Evolutionary conservation across 108 stramenopile genomes (phyloP).

Genomic region (Cylindrotheca closterium): DNA sequence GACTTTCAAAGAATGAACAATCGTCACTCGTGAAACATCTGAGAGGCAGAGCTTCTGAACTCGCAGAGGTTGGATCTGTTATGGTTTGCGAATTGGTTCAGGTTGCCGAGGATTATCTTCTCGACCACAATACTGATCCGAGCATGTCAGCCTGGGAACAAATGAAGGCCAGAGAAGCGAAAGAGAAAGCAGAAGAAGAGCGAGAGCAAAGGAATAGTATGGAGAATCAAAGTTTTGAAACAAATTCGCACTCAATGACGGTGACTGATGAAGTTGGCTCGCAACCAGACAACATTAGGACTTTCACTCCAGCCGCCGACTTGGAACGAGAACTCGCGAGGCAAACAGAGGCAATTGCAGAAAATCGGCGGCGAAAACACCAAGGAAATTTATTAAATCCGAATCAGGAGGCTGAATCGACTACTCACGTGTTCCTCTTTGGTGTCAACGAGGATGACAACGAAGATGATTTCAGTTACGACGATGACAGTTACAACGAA

Average conservation of each 20-base stretch:
- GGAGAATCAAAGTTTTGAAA: slow-evolving; percentile 1
- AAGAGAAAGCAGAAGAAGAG: slow-evolving; percentile 33
- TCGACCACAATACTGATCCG: slow-evolving; percentile 56
- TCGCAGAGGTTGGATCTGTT: slow-evolving; percentile 53
- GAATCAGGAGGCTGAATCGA: slow-evolving; percentile 11
- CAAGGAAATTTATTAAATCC: slow-evolving; percentile 6
- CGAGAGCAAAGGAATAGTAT: slow-evolving; percentile 8
- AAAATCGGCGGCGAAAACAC: slow-evolving; percentile 21
- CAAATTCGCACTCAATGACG: background rate
- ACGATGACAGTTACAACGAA: slow-evolving; percentile 29
- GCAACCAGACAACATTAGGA: background rate
- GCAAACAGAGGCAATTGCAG: slow-evolving; percentile 36
- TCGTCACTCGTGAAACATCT: slow-evolving; percentile 37
- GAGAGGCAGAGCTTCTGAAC: slow-evolving; percentile 43
- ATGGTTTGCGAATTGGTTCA: slow-evolving; percentile 81
- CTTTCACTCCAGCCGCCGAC: slow-evolving; percentile 1
- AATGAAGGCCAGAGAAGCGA: slow-evolving; percentile 52
- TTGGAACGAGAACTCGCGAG: slow-evolving; percentile 37
- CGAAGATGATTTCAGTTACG: slow-evolving; percentile 38
- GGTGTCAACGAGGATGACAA: slow-evolving; percentile 23
- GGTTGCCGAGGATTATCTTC: slow-evolving; percentile 68
- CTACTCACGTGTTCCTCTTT: background rate
- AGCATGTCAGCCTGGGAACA: slow-evolving; percentile 62
- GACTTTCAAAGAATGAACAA: slow-evolving; percentile 40
- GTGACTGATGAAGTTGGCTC: background rate